phyloP scores from a whole-genome alignment of 2,329 filamentous ascomycete genomes.

The Aspergillus phoenicis region DNA sequence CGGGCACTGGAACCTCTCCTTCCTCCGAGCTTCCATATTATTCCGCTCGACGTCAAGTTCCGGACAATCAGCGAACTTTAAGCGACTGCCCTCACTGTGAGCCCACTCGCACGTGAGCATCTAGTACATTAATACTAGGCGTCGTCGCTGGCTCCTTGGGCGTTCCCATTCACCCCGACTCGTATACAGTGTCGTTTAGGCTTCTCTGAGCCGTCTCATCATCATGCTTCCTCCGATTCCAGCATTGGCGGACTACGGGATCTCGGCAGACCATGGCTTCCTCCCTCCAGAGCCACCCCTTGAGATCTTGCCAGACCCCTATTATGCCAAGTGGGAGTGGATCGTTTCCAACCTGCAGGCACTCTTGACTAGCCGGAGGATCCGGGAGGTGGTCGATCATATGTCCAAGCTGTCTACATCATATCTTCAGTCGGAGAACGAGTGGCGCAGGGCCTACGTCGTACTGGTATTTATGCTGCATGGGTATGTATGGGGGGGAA shows the following conservation, averaged over 20 bases:
- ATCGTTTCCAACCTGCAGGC: slow-evolving; percentile 83
- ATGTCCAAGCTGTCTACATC: slow-evolving; percentile 82
- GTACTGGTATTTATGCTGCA: slow-evolving; percentile 79
- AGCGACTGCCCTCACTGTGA: neutral
- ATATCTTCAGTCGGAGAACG: slow-evolving; percentile 76
- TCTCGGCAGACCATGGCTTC: slow-evolving; percentile 71
- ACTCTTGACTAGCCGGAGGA: slow-evolving; percentile 79
- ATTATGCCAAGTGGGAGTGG: slow-evolving; percentile 94
- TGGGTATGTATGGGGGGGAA: slow-evolving; percentile 86
- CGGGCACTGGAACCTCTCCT: neutral
- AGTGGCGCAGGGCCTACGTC: slow-evolving; percentile 88
- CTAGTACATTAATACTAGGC: neutral
- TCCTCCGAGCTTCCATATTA: neutral
- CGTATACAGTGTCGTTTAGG: neutral
- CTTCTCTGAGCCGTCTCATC: neutral
- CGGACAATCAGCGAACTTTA: neutral
- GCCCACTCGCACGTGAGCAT: neutral
- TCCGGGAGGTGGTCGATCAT: slow-evolving; percentile 76
- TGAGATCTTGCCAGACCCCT: slow-evolving; percentile 78
- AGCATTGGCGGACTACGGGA: slow-evolving; percentile 72
- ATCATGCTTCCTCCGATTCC: slow-evolving; percentile 52
- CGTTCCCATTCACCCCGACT: neutral
- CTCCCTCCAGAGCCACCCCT: slow-evolving; percentile 80
- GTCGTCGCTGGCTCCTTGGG: neutral
- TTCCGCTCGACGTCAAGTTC: neutral